Percentiles rank a stretch among this genome's conserved stretches.
Conservation (phyloP, 2,329 filamentous ascomycete species). For the Diaporthe nobilis region DNA sequence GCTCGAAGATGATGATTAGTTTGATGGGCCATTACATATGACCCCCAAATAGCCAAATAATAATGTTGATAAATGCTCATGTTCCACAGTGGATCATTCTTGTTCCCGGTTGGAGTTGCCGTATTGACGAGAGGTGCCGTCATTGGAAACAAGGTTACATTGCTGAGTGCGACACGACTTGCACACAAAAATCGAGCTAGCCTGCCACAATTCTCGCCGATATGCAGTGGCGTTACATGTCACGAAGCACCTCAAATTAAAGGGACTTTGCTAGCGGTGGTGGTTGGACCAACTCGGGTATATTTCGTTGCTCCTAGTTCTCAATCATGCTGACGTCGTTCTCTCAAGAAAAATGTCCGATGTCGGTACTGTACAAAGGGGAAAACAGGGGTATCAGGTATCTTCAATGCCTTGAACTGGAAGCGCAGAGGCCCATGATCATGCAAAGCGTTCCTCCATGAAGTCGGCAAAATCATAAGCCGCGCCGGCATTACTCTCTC, state of each 20-base stretch:
- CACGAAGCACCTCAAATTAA: not conserved
- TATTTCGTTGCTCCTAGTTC: not conserved
- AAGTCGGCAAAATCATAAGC: not conserved
- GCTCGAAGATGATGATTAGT: slow-evolving; percentile 63
- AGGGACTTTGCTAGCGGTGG: not conserved
- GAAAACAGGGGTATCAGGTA: slow-evolving; percentile 32
- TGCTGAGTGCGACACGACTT: not conserved
- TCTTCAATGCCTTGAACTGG: slow-evolving; percentile 25
- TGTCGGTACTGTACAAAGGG: slow-evolving; percentile 26
- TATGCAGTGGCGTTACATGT: not conserved
- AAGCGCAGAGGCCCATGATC: slow-evolving; percentile 26
- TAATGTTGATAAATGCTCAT: not conserved
- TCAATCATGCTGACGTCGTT: not conserved
- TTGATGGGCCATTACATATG: not conserved
- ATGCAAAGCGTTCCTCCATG: slow-evolving; percentile 17
- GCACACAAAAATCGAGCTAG: too few species aligned
- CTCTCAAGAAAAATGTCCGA: not conserved
- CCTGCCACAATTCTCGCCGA: not conserved
- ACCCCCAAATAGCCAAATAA: too few species aligned
- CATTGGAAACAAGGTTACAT: not conserved
- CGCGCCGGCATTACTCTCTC: not conserved
- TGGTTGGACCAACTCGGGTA: slow-evolving; percentile 1
- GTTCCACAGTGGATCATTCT: too few species aligned
- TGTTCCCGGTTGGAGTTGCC: too few species aligned
- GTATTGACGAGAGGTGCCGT: not conserved